Evolutionary conservation across 441 rosid species (phyloP), one percentile per base, ranked within the genome.

Genomic region (Adansonia madagascariensis): DNA sequence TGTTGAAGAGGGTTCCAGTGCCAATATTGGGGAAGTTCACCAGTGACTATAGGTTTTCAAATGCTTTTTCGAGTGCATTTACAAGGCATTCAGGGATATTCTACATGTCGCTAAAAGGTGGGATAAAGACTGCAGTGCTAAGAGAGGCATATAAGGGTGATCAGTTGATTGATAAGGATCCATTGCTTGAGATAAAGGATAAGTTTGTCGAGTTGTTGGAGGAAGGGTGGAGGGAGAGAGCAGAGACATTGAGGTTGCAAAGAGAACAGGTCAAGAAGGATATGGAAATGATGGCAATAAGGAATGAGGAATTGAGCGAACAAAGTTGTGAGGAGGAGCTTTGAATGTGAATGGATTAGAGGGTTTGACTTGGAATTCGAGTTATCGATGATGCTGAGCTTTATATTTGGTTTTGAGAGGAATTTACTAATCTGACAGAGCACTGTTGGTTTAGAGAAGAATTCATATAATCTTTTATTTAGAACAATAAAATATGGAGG

Each of bases 11-110:
- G 86, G 79, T 93, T 65, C 91, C 95, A 0, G 95, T 93, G 74
- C 92, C 94, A 12, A 94, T 91, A 65, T 73, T 95, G 76, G 98
- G 98, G 46, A 94, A 93, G 75, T 95, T 95, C 65, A 74, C 83
- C 0, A 89, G 92, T 4, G 97, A 94, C 11, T 94, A 85, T 46
- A 80, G 95, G 78, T 92, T 92, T 79, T 92, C 97, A 0, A 95
- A 92, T 82, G 90, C 88, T 0, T 95, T 94, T 84, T 85, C 97
- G 0, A 89, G 79, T 64, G 91, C 81, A 14, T 95, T 95, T 79
- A 95, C 98, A 0, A 85, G 99, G 66, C 99, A 95, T 84, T 90
- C 97, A 0, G 97, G 97, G 73, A 85, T 94, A n/a, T 94, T 95
- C 85, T 95, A 94, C 80, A 57, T 94, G 87, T 95, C 97, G 0